Conservation (phyloP, 1,284 basidiomycete species). For the Ceratobasidium sp. region DNA sequence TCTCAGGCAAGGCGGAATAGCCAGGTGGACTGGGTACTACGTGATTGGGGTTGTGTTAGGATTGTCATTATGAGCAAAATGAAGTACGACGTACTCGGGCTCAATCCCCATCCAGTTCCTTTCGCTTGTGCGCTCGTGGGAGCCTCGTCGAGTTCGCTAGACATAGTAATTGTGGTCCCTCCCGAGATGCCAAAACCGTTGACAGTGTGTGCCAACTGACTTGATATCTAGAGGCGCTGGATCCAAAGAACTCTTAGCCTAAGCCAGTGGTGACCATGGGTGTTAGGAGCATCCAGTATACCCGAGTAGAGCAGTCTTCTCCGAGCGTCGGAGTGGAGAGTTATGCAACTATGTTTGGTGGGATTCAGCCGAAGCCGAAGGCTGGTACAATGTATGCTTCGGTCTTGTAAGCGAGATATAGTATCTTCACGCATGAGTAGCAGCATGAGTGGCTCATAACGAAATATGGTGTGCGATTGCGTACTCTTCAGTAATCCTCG, state of each 20-base stretch:
- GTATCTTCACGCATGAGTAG: too few relatives aligned
- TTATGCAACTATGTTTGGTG: constrained; percentile 74
- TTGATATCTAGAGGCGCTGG: constrained; percentile 52
- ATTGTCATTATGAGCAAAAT: constrained; percentile 27
- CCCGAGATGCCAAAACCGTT: constrained; percentile 71
- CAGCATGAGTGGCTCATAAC: too few relatives aligned
- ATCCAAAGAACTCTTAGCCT: too few relatives aligned
- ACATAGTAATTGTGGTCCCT: constrained; percentile 73
- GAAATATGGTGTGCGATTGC: too few relatives aligned
- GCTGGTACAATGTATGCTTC: constrained; percentile 77
- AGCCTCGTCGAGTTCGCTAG: constrained; percentile 64
- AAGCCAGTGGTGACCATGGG: background rate
- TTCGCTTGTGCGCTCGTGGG: constrained; percentile 60
- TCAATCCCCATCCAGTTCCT: constrained; percentile 65
- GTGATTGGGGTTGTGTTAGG: background rate
- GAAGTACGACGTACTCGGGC: constrained; percentile 62
- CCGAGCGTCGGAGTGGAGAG: constrained; percentile 67
- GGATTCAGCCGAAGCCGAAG: constrained; percentile 81
- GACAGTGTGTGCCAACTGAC: constrained; percentile 65
- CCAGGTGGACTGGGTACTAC: constrained; percentile 55
- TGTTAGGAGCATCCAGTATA: constrained; percentile 48
- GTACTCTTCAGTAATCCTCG: too few relatives aligned
- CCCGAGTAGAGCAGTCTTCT: constrained; percentile 55
- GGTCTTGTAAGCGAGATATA: constrained; percentile 73
- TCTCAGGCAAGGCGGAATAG: constrained; percentile 57